These are phyloP conservation scores for Chlorella ohadii DNA, from an alignment of 139 green algal genomes.

Conservation along the genomic window DNA sequence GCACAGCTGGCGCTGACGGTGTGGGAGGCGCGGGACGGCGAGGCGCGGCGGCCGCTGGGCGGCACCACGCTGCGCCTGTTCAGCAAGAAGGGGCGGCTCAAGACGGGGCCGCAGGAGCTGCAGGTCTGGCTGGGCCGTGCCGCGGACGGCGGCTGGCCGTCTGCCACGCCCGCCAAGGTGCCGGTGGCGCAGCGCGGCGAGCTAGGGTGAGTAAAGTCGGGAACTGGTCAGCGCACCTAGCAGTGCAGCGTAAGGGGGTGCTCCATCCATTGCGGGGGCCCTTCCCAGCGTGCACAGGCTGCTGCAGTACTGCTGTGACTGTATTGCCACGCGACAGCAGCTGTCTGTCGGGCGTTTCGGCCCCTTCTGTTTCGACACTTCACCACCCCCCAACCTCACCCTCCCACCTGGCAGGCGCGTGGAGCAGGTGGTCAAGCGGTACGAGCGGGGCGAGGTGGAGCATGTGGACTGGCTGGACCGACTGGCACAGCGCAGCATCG, in stretches of 20 bases:
- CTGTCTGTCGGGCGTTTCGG: too few relatives aligned
- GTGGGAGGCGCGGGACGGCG: constrained; percentile 58
- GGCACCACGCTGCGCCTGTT: constrained; percentile 82
- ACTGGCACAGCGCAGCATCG: constrained; percentile 64
- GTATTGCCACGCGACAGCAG: too few relatives aligned
- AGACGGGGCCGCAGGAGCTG: constrained; percentile 78
- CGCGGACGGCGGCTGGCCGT: constrained; percentile 62
- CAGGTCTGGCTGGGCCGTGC: constrained; percentile 61
- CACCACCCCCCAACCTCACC: not conserved
- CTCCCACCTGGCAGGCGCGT: constrained; percentile 47
- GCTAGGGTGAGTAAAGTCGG: constrained; percentile 46
- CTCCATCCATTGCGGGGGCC: too few relatives aligned
- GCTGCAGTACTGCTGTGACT: too few relatives aligned
- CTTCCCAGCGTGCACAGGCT: too few relatives aligned
- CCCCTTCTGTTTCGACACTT: too few relatives aligned
- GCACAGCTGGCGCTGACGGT: constrained; percentile 78
- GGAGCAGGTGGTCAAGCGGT: constrained; percentile 78
- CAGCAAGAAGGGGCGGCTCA: constrained; percentile 87
- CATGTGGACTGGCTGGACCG: constrained; percentile 88
- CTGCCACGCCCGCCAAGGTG: constrained; percentile 80
- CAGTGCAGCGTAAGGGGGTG: too few relatives aligned
- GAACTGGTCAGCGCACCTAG: too few relatives aligned
- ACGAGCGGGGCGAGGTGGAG: constrained; percentile 81
- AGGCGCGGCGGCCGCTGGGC: constrained; percentile 56
- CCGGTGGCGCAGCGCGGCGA: constrained; percentile 64